Evolutionary conservation across 306 rosid genomes (phyloP), one percentile per base, ranked within the genome.

Genomic region (Arachis hypogaea): DNA sequence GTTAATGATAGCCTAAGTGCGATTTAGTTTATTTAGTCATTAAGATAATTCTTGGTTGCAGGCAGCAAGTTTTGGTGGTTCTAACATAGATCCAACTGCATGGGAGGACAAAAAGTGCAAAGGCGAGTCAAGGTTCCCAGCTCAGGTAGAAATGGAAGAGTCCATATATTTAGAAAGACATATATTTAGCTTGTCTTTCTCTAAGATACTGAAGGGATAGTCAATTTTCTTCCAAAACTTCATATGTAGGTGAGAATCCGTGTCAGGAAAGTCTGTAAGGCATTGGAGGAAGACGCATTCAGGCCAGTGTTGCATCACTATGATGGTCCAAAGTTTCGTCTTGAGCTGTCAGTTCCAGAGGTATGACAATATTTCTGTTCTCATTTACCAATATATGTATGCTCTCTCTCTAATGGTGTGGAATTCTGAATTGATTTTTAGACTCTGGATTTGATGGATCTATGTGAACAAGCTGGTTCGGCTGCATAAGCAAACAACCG

Each of bases 51-150:
- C 62, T 4, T 65, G 81, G 76, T 40, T 80, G 77, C 86, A 94
- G 99, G 99, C 99, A 60, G 83, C 88, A 43, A 92, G 90, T 86
- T 94, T 94, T 83, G 99, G 99, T 62, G 99, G 99, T 76, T 94
- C 99, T 74, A 94, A 94, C 95, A 94, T 94, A 65, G 99, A 92
- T 81, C 96, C 99, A 78, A 92, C 99, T 80, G 99, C 99, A 14
- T 94, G 99, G 99, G 99, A 94, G 88, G 99, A 94, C 63, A 94
- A 94, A 84, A 94, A 94, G 64, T 94, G 99, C 85, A 94, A 92
- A 82, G 99, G 99, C 55, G 99, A 94, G 73, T 94, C 99, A 44
- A 88, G 99, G 85, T 92, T 95, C 77, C 99, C 98, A 29, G 99
- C 99, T 60, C 98, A 92, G 99, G 99, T 95, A 89, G 70, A 71